Evolutionary conservation across 495 filamentous ascomycete genomes (phyloP).

Genomic region (Penicillium soppii): DNA sequence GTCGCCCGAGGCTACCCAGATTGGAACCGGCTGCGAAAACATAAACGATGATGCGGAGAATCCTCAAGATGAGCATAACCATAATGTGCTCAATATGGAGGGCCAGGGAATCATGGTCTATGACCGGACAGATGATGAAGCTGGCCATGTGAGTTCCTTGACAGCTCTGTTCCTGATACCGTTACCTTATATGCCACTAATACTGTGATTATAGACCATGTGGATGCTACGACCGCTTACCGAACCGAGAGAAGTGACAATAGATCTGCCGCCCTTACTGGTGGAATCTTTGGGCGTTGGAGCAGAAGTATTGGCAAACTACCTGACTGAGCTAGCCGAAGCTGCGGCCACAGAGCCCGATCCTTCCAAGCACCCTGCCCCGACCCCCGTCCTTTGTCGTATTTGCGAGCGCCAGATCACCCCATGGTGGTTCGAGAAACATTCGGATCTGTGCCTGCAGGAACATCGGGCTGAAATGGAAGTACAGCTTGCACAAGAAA

Average conservation of each 20-base stretch:
- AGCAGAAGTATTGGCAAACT: slow-evolving; percentile 90
- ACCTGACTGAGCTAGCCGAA: slow-evolving; percentile 87
- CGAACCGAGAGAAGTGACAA: slow-evolving; percentile 84
- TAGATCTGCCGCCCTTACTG: slow-evolving; percentile 86
- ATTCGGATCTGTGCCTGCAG: slow-evolving; percentile 92
- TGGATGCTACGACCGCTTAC: slow-evolving; percentile 98
- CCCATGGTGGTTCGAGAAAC: slow-evolving; percentile 99
- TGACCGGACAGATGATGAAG: slow-evolving; percentile 76
- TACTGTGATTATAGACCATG: slow-evolving; percentile 69
- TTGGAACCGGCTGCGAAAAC: slow-evolving; percentile 9
- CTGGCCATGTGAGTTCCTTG: slow-evolving; percentile 75
- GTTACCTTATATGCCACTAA: slow-evolving; percentile 18
- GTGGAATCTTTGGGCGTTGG: slow-evolving; percentile 93
- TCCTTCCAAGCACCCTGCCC: slow-evolving; percentile 78
- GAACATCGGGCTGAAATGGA: slow-evolving; percentile 97
- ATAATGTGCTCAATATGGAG: slow-evolving; percentile 73
- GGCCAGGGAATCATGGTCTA: slow-evolving; percentile 98
- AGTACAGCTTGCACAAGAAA: slow-evolving; percentile 92
- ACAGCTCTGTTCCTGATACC: not conserved
- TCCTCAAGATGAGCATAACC: slow-evolving; percentile 38
- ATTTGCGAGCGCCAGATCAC: slow-evolving; percentile 97
- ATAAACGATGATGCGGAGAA: slow-evolving; percentile 34
- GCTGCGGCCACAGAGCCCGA: slow-evolving; percentile 86
- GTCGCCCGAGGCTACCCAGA: slow-evolving; percentile 16
- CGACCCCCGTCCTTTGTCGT: slow-evolving; percentile 85